A percentile compares a stretch with the other conserved stretches of the same genome.
phyloP scores from a whole-genome alignment of 2,329 filamentous ascomycete species.

The Fusarium albidum region DNA sequence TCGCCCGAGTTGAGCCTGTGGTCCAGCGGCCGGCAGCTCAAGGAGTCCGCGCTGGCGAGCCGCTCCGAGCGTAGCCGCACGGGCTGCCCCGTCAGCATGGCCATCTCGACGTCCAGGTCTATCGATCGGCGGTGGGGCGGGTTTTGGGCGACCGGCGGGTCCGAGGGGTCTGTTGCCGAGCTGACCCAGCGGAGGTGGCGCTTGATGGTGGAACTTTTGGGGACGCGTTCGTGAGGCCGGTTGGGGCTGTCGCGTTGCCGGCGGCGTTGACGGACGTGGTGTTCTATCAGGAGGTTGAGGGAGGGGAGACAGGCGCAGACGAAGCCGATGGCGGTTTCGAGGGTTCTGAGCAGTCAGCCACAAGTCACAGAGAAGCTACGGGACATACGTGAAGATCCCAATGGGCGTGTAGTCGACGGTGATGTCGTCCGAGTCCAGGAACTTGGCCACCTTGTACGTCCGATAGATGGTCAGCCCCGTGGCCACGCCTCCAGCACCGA shows the following conservation, averaged over 20 bases:
- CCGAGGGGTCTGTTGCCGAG: constrained; percentile 15
- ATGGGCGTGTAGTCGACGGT: constrained; percentile 30
- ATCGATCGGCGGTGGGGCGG: constrained; percentile 16
- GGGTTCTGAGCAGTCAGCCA: neutral
- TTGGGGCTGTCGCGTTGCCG: neutral
- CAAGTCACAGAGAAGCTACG: neutral
- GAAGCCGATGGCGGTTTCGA: constrained; percentile 34
- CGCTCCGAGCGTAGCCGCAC: constrained; percentile 8
- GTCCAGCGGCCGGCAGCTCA: constrained; percentile 13
- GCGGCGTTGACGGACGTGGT: constrained; percentile 21
- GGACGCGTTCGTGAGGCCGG: constrained; percentile 6
- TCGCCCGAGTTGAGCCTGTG: constrained; percentile 26
- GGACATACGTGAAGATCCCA: constrained; percentile 29
- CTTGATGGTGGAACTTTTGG: neutral
- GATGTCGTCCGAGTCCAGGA: constrained; percentile 31
- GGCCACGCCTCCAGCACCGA: constrained; percentile 33
- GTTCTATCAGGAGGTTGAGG: constrained; percentile 27
- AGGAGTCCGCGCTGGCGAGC: constrained; percentile 5
- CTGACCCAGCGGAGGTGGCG: constrained; percentile 27
- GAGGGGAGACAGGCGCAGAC: constrained; percentile 36
- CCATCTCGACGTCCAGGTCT: constrained; percentile 32
- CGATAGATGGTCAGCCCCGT: constrained; percentile 31
- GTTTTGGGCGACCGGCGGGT: neutral
- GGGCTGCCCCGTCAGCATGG: constrained; percentile 32
- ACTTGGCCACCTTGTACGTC: constrained; percentile 10